Evolutionary conservation across 2,329 filamentous ascomycete genomes (phyloP).

Genomic region (Nothomitra cinnamomea): DNA sequence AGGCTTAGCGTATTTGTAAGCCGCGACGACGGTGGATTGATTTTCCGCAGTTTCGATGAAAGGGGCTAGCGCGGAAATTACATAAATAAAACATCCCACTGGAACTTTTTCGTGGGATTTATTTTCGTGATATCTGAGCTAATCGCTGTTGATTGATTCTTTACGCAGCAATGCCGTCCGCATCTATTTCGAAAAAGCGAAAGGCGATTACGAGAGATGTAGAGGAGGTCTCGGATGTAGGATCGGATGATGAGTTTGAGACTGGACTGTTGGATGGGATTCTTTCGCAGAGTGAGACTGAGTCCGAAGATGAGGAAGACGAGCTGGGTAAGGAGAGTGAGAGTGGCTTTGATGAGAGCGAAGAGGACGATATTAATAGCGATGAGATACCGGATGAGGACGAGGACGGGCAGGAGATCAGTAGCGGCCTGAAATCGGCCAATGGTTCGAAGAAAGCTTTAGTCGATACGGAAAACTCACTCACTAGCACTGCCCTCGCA

Average conservation of each 20-base stretch:
- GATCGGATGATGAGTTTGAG: slow-evolving; percentile 44
- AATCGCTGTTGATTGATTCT: too few species aligned
- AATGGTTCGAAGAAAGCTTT: slow-evolving; percentile 17
- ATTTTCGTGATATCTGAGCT: too few species aligned
- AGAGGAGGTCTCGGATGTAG: slow-evolving; percentile 29
- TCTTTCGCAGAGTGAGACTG: slow-evolving; percentile 28
- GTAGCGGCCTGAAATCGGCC: slow-evolving; percentile 12
- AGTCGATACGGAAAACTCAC: slow-evolving; percentile 25
- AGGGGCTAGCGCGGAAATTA: too few species aligned
- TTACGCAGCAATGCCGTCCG: too few species aligned
- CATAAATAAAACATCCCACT: too few species aligned
- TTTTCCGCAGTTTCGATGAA: too few species aligned
- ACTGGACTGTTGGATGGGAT: slow-evolving; percentile 28
- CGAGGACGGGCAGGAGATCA: slow-evolving; percentile 22
- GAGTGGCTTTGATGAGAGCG: slow-evolving; percentile 25
- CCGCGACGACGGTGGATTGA: slow-evolving; percentile 15
- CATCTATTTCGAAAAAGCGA: slow-evolving; percentile 46
- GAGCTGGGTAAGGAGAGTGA: slow-evolving; percentile 25
- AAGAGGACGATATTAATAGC: slow-evolving; percentile 30
- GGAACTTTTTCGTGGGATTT: too few species aligned
- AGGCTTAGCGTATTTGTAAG: slow-evolving; percentile 8
- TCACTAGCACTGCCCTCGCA: slow-evolving; percentile 14
- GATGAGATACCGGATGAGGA: slow-evolving; percentile 31
- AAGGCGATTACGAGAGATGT: slow-evolving; percentile 42
- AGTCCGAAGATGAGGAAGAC: slow-evolving; percentile 34